These are phyloP conservation scores for Corchorus capsularis DNA, from an alignment of 345 rosid genomes.

Conservation along the genomic window DNA sequence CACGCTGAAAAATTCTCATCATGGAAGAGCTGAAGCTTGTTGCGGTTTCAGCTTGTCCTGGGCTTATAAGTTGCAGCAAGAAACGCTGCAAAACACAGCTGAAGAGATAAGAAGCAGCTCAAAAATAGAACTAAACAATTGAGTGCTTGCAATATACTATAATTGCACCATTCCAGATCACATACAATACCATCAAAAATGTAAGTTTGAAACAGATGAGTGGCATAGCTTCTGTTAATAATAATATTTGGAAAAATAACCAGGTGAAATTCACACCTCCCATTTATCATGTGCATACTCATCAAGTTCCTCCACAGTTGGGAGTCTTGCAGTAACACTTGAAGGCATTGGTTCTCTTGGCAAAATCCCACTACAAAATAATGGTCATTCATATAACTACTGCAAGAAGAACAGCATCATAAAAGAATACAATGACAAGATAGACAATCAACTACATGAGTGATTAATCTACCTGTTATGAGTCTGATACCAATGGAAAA, in stretches of 20 bases:
- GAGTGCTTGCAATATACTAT: not conserved
- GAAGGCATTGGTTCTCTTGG: constrained; percentile 88
- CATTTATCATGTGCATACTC: constrained; percentile 82
- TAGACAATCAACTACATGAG: not conserved
- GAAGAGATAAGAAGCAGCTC: constrained; percentile 34
- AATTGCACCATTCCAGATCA: not conserved
- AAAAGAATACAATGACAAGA: constrained; percentile 19
- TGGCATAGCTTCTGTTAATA: constrained; percentile 4
- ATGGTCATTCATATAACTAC: not conserved
- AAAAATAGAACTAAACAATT: constrained; percentile 17
- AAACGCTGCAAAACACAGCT: constrained; percentile 65
- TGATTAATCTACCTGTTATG: not conserved
- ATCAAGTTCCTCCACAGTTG: constrained; percentile 77
- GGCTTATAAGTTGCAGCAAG: constrained; percentile 87
- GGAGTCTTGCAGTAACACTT: constrained; percentile 58
- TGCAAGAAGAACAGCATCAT: not conserved
- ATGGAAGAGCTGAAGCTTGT: constrained; percentile 85
- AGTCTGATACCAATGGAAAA: not conserved
- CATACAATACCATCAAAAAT: constrained; percentile 8
- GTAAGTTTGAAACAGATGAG: constrained; percentile 12
- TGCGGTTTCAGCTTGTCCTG: constrained; percentile 67
- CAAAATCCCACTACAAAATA: constrained; percentile 68
- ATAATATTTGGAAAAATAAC: constrained; percentile 15
- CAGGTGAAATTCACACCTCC: constrained; percentile 67
- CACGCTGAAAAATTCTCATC: constrained; percentile 90